phyloP scores from a whole-genome alignment of 306 rosid genomes.

The Quercus dentata region DNA sequence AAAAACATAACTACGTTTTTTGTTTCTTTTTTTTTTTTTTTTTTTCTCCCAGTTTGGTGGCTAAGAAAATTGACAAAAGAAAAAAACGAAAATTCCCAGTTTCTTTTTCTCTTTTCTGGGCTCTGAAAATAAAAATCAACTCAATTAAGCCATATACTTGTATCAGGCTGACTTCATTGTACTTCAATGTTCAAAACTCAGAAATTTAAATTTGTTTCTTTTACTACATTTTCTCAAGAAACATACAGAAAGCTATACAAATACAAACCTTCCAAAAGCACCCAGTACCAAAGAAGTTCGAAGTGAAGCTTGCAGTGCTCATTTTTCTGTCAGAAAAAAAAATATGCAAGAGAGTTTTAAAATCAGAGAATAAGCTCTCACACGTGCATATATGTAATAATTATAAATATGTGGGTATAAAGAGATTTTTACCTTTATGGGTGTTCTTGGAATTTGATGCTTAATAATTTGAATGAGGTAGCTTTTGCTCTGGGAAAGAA shows the following conservation, averaged over 20 bases:
- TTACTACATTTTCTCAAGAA: neutral
- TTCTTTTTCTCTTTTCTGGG: neutral
- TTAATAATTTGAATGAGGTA: neutral
- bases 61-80: neutral
- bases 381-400: neutral
- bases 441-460: neutral
- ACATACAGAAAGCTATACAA: neutral
- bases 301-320: constrained; percentile 37
- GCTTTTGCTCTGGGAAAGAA: neutral
- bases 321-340: constrained; percentile 18
- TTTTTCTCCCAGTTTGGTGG: neutral
- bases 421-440: neutral
- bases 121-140: neutral
- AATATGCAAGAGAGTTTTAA: neutral
- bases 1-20: neutral
- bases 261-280: constrained; percentile 41
- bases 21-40: neutral
- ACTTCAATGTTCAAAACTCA: neutral
- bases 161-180: neutral
- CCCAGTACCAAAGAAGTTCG: constrained; percentile 28
- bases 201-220: neutral
- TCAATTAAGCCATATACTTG: neutral
- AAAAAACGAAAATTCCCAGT: neutral
- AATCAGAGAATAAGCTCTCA: constrained; percentile 5
- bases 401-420: neutral